Conservation (phyloP, 192 early-diverging fungal species). For the Backusella parvicylindrica region DNA sequence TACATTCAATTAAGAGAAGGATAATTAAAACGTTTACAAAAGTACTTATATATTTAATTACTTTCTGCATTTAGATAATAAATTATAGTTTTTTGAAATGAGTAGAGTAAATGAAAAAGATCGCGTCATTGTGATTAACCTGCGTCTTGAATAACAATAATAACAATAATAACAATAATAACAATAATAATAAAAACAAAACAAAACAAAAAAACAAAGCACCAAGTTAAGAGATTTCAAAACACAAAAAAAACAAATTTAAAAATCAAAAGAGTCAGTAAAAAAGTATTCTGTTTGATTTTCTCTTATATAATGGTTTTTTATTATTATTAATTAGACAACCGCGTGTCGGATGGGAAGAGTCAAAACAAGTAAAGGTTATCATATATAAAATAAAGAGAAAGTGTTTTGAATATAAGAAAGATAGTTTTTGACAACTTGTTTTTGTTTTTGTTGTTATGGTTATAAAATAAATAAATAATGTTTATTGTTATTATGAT, state of each 20-base stretch:
- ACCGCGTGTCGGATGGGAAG: neutral
- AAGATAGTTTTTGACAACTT: neutral
- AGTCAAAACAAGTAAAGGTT: neutral
- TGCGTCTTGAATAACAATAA: neutral
- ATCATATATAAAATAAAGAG: neutral
- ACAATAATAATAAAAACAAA: too few relatives aligned
- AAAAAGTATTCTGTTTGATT: neutral
- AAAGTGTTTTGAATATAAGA: too few relatives aligned
- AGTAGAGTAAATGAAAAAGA: neutral
- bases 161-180: neutral
- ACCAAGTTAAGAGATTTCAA: constrained; percentile 1
- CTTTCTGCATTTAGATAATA: neutral
- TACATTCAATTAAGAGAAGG: neutral
- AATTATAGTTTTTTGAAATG: neutral
- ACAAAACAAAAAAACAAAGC: neutral
- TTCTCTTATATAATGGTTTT: neutral
- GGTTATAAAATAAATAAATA: neutral
- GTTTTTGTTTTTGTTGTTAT: neutral
- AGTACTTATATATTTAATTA: neutral
- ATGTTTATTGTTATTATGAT: too few relatives aligned
- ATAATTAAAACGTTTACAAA: neutral
- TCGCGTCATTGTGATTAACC: neutral
- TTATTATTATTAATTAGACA: neutral
- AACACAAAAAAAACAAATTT: neutral
- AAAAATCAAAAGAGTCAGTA: neutral